Evolutionary conservation across 495 filamentous ascomycete species (phyloP).

Genomic region (Glonium stellatum): DNA sequence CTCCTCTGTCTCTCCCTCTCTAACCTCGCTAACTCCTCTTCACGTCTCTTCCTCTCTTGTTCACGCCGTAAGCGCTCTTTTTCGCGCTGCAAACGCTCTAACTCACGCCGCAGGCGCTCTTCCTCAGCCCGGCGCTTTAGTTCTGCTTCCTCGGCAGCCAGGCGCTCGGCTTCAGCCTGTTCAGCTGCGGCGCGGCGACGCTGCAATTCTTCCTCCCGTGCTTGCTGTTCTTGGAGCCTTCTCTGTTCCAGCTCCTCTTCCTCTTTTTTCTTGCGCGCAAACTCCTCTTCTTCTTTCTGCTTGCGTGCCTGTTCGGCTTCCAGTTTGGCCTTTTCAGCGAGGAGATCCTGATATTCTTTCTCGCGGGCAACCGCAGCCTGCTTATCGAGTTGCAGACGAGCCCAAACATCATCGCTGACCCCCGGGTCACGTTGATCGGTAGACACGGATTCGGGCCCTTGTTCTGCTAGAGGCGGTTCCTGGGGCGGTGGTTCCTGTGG

Average conservation of each 20-base stretch:
- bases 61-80: conserved; percentile 7
- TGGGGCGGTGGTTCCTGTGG: background rate
- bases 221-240: conserved; percentile 12
- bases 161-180: conserved; percentile 1
- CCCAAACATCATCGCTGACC: conserved; percentile 56
- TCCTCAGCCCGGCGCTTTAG: background rate
- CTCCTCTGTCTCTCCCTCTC: conserved; percentile 27
- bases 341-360: too few species aligned
- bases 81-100: conserved; percentile 13
- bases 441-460: background rate
- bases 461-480: background rate
- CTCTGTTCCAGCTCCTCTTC: too few species aligned
- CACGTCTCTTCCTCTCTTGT: conserved; percentile 30
- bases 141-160: conserved; percentile 12
- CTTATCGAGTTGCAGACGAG: conserved; percentile 48
- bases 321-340: too few species aligned
- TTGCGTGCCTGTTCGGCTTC: too few species aligned
- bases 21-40: conserved; percentile 35
- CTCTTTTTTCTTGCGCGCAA: too few species aligned
- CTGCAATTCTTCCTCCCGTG: conserved; percentile 7
- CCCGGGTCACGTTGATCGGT: conserved; percentile 44
- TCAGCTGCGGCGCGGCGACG: conserved; percentile 1
- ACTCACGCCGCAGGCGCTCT: conserved; percentile 7
- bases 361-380: conserved; percentile 28
- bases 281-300: too few species aligned